phyloP scores from a whole-genome alignment of 177 flowering plant species.

The Vitis hybrid region DNA sequence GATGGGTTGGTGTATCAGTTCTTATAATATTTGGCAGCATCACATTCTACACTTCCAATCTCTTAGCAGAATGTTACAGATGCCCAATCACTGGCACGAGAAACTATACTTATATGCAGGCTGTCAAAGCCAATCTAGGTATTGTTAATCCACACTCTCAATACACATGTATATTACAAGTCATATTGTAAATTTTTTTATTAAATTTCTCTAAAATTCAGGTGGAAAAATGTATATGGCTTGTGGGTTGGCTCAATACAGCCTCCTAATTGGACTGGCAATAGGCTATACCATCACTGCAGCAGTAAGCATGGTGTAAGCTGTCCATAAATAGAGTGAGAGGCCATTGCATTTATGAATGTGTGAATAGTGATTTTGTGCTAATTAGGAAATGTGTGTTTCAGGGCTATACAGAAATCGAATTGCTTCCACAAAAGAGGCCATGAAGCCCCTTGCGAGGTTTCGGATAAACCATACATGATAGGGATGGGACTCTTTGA shows the following conservation, averaged over 20 bases:
- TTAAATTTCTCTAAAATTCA: slow-evolving; percentile 9
- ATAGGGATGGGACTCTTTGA: slow-evolving; percentile 34
- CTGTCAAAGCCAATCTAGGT: slow-evolving; percentile 39
- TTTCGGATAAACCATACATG: slow-evolving; percentile 30
- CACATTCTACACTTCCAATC: slow-evolving; percentile 34
- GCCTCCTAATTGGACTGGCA: slow-evolving; percentile 25
- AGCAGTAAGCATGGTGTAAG: slow-evolving; percentile 53
- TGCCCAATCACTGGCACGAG: slow-evolving; percentile 35
- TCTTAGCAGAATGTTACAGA: slow-evolving; percentile 51
- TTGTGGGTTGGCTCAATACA: slow-evolving; percentile 43
- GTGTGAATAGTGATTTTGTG: background rate
- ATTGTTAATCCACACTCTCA: background rate
- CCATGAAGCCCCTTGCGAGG: slow-evolving; percentile 31
- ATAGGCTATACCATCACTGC: slow-evolving; percentile 51
- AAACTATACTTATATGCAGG: slow-evolving; percentile 40
- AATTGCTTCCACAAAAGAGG: slow-evolving; percentile 45
- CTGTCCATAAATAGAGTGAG: background rate
- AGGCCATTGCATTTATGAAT: background rate
- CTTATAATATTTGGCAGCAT: slow-evolving; percentile 29
- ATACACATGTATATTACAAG: too few relatives aligned
- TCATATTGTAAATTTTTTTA: background rate
- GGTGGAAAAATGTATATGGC: slow-evolving; percentile 34
- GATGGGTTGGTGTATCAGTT: slow-evolving; percentile 36
- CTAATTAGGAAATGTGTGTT: background rate
- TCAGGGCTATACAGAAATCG: slow-evolving; percentile 40